A percentile compares a stretch with the other conserved stretches of the same genome.
phyloP scores from a whole-genome alignment of 1,284 basidiomycete genomes.

The Afroboletus lepidellus region DNA sequence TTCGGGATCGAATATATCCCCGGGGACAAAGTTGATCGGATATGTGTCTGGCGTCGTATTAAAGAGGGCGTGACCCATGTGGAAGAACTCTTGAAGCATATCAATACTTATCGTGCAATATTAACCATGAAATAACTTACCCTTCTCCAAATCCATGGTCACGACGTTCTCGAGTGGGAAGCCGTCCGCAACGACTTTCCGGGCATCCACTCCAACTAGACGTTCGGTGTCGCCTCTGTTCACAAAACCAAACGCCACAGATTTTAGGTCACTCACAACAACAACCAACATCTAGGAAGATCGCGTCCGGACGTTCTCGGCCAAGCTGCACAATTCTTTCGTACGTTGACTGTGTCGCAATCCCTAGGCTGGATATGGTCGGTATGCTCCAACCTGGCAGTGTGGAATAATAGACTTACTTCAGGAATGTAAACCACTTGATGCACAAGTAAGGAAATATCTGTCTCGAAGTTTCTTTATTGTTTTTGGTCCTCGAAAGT shows the following conservation, averaged over 20 bases:
- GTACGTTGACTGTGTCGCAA: conserved; percentile 17
- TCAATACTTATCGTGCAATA: background rate
- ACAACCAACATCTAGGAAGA: conserved; percentile 28
- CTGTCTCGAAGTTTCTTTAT: conserved; percentile 4
- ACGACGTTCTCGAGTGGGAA: conserved; percentile 27
- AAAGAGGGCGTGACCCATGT: conserved; percentile 39
- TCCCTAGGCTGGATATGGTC: conserved; percentile 11
- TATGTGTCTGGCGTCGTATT: conserved; percentile 32
- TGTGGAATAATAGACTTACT: conserved; percentile 1
- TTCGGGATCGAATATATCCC: conserved; percentile 34
- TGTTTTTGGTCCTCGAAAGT: background rate
- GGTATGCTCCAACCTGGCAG: background rate
- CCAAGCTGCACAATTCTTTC: conserved; percentile 20
- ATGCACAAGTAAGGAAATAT: conserved; percentile 24
- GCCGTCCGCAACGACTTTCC: conserved; percentile 24
- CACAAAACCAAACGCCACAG: too few species aligned
- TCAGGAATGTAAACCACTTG: conserved; percentile 16
- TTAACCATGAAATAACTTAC: background rate
- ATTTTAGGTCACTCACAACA: conserved; percentile 29
- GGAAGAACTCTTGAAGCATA: conserved; percentile 28
- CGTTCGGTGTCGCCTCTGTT: background rate
- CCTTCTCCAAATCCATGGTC: conserved; percentile 22
- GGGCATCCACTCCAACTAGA: conserved; percentile 28
- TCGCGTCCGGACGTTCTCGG: conserved; percentile 15
- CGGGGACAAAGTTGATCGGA: conserved; percentile 35